A percentile compares a stretch with the other conserved stretches of the same genome.
phyloP scores from a whole-genome alignment of 2,329 filamentous ascomycete genomes.

The Aureobasidium musti region DNA sequence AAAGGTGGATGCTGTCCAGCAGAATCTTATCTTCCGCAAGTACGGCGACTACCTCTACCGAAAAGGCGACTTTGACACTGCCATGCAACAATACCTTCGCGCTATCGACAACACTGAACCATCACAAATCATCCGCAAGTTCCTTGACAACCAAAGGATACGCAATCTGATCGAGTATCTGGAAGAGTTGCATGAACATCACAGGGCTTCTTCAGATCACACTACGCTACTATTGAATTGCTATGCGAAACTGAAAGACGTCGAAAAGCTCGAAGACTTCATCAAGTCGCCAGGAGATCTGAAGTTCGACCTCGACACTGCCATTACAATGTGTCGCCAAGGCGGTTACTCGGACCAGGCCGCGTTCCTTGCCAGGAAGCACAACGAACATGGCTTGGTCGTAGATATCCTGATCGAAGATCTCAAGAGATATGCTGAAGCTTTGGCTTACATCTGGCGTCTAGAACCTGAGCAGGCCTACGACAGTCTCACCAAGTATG shows the following conservation, averaged over 20 bases:
- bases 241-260: constrained; percentile 97
- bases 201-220: constrained; percentile 90
- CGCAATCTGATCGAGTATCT: constrained; percentile 97
- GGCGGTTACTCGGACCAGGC: constrained; percentile 97
- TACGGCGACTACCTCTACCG: constrained; percentile 95
- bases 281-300: constrained; percentile 94
- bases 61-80: constrained; percentile 92
- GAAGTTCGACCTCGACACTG: constrained; percentile 95
- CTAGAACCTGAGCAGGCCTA: constrained; percentile 83
- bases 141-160: constrained; percentile 94
- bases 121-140: constrained; percentile 95
- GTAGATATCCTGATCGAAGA: constrained; percentile 96
- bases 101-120: constrained; percentile 96
- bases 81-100: constrained; percentile 98
- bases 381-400: constrained; percentile 89
- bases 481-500: constrained; percentile 90
- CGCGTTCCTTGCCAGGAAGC: constrained; percentile 90
- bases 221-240: constrained; percentile 94
- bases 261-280: constrained; percentile 92
- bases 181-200: constrained; percentile 92
- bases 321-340: constrained; percentile 95
- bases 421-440: constrained; percentile 84
- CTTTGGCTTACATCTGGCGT: constrained; percentile 87
- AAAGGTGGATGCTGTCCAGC: constrained; percentile 75
- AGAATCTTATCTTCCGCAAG: constrained; percentile 87